Base-by-base conservation (phyloP, 768 basidiomycete species). In the Pulveroboletus sp. region DNA sequence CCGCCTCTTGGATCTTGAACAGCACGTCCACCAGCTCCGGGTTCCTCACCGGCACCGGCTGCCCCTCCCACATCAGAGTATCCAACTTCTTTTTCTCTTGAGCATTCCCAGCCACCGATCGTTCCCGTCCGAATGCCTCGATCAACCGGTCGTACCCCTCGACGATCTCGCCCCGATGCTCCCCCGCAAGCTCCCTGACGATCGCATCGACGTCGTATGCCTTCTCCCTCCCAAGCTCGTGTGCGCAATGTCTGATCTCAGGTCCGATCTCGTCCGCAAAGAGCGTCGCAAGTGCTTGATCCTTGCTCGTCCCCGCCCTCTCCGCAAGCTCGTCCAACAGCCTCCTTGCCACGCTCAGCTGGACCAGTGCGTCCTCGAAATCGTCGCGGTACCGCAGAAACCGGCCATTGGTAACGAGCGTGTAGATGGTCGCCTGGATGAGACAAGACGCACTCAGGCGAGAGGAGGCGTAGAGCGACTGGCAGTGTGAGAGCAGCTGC, bases 11-110 rank as follows among this genome's bases (percentile, higher is more conserved):
- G 4, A 95, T 86, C 56, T 80, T 86, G 54, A 91, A 68, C 47
- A 96, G 71, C 26, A 89, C 88, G 60, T 86, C 89, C 40, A 96
- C 94, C 49, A 97, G 72, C 68, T 98, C 93, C 0, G 92, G 91
- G 60, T 87, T 93, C 46, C 94, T 79, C 38, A 96, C 77, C 16
- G 93, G 90, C 6, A 98, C 81, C 0, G 81, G 80, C 57, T 86
- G 78, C 6, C 81, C 91, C 53, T 93, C 92, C 90, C 93, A 96
- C 2, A 73, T 55, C 30, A 93, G 68, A 43, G 76, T 69, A 43
- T 71, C 71, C 48, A 95, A 72, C 63, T 75, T 81, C 63, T 76
- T 80, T 62, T 74, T 76, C 24, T 68, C 74, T 9, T 65, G 69
- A 10, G 63, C 73, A 42, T 69, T 70, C 9, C 62, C 65, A 9